Evolutionary conservation across 345 rosid species (phyloP).

Genomic region (Sonneratia alba): DNA sequence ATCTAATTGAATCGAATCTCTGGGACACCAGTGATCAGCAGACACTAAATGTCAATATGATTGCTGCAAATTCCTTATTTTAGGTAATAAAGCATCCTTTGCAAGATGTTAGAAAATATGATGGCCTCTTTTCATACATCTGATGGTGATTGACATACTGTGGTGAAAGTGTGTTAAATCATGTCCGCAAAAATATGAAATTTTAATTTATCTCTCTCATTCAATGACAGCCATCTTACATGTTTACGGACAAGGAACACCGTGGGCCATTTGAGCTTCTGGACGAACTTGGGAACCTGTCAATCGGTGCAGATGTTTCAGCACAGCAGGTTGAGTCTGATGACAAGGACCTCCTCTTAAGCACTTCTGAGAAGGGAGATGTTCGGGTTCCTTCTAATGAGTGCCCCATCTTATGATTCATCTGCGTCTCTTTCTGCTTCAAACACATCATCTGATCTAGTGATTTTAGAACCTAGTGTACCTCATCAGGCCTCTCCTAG

Average conservation of each 20-base stretch:
- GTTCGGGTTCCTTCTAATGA: constrained; percentile 39
- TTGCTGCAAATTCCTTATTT: not conserved
- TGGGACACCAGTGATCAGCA: not conserved
- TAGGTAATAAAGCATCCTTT: not conserved
- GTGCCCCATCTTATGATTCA: constrained; percentile 58
- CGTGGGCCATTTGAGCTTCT: constrained; percentile 88
- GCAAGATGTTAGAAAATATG: not conserved
- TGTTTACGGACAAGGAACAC: constrained; percentile 93
- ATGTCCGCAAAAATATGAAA: not conserved
- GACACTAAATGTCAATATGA: not conserved
- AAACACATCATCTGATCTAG: constrained; percentile 41
- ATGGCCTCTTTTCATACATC: not conserved
- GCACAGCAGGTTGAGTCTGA: constrained; percentile 68
- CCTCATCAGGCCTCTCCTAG: constrained; percentile 31
- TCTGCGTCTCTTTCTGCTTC: constrained; percentile 28
- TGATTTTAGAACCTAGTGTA: constrained; percentile 30
- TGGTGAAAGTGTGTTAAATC: not conserved
- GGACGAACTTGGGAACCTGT: constrained; percentile 59
- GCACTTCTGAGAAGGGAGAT: constrained; percentile 79
- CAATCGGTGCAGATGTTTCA: constrained; percentile 56
- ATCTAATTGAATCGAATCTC: not conserved
- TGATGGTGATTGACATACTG: not conserved
- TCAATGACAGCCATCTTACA: constrained; percentile 82
- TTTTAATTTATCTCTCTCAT: constrained; percentile 8
- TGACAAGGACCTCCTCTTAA: constrained; percentile 78